A percentile compares a stretch with the other conserved stretches of the same genome.
Conservation (phyloP, 2,329 filamentous ascomycete species). For the Phialocephala subalpina region DNA sequence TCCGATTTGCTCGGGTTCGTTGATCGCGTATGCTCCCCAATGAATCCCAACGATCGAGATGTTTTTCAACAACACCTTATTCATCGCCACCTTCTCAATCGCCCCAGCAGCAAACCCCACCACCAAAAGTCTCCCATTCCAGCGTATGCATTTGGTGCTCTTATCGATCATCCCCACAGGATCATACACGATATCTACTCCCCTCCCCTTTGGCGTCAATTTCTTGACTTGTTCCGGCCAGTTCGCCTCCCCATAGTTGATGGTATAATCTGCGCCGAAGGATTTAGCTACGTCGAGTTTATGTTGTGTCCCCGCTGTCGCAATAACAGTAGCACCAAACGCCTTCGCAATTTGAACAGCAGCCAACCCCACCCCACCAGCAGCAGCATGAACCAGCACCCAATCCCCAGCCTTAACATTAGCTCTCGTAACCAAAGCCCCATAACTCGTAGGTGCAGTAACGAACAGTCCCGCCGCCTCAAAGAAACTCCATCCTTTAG, state of each 20-base stretch:
- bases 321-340: slow-evolving; percentile 89
- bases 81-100: slow-evolving; percentile 93
- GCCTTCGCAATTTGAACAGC: slow-evolving; percentile 96
- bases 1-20: slow-evolving; percentile 75
- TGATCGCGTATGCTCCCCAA: slow-evolving; percentile 84
- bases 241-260: slow-evolving; percentile 75
- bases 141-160: slow-evolving; percentile 89
- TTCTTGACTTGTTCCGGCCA: slow-evolving; percentile 78
- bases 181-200: slow-evolving; percentile 93
- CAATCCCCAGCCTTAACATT: slow-evolving; percentile 81
- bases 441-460: slow-evolving; percentile 90
- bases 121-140: slow-evolving; percentile 88
- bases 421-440: slow-evolving; percentile 80
- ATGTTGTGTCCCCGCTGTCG: slow-evolving; percentile 81
- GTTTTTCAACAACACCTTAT: slow-evolving; percentile 93
- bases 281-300: slow-evolving; percentile 81
- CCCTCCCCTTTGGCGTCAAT: slow-evolving; percentile 73
- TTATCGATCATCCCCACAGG: slow-evolving; percentile 89
- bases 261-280: slow-evolving; percentile 85
- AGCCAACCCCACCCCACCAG: slow-evolving; percentile 88
- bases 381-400: slow-evolving; percentile 91
- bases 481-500: slow-evolving; percentile 80
- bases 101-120: slow-evolving; percentile 87
- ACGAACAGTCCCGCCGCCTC: slow-evolving; percentile 92
- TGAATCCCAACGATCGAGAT: slow-evolving; percentile 89